Base-by-base conservation (phyloP, 2,329 filamentous ascomycete genomes). In the Microcyclospora pomicola region DNA sequence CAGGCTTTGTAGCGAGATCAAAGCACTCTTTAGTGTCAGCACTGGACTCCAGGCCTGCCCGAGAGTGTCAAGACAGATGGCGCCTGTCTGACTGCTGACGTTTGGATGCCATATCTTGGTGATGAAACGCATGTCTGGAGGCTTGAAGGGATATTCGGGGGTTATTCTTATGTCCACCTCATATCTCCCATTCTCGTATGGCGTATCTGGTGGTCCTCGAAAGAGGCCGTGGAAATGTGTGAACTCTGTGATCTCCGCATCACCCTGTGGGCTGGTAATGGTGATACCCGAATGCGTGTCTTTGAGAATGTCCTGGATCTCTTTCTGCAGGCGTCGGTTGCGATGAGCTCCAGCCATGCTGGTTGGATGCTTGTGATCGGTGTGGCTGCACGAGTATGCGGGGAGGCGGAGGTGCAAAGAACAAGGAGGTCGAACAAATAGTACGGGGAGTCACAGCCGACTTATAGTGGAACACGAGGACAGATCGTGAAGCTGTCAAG, bases 21-120 rank as follows among this genome's bases (percentile, higher is more conserved):
- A 75, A 29, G 88, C 85, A 14, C 85, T 92, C 65, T 95, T 96
- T 60, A 98, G 88, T 11, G 88, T 98, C 43, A 95, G 73, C 15
- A 98, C 87, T 0, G 91, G 91, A 5, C 88, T 94, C 91, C 91
- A 98, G 50, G 82, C 85, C 10, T 74, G 74, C 9, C 82, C 80
- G 12, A 98, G 73, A 0, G 87, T 96, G 58, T 98, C 91, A 38
- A 98, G 77, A 56, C 91, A 98, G 59, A 98, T 98, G 16, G 87
- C 88, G 39, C 91, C 91, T 2, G 54, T 58, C 85, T 96, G 45
- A 9, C 36, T 41, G 69, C 83, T 92, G 64, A 98, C 76, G 56
- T 98, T 98, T 27, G 91, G 91, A 60, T 98, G 91, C 87, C 87
- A 98, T 50, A 96, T 80, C 61, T 80, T 87, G 46, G 91, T 98